Conservation (phyloP, 768 basidiomycete species). For the Boletellus ananas region DNA sequence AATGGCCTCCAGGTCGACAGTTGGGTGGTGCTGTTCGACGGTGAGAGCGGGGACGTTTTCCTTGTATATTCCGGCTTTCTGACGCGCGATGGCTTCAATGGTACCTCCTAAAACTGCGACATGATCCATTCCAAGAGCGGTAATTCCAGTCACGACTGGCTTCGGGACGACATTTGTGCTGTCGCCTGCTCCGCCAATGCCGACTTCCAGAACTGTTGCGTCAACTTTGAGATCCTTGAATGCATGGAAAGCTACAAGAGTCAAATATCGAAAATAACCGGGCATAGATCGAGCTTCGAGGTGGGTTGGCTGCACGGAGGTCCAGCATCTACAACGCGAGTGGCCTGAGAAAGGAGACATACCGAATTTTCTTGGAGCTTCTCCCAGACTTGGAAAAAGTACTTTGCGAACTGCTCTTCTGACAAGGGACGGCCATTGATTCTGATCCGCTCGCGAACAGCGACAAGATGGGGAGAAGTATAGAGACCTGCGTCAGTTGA, state of each 20-base stretch:
- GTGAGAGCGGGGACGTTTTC: constrained; percentile 84
- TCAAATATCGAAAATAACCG: constrained; percentile 90
- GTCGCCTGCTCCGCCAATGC: constrained; percentile 91
- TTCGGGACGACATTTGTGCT: constrained; percentile 93
- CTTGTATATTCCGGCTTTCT: constrained; percentile 98
- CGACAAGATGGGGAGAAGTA: constrained; percentile 94
- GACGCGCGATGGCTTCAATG: constrained; percentile 83
- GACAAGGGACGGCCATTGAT: constrained; percentile 88
- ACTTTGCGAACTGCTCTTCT: constrained; percentile 83
- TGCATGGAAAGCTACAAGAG: constrained; percentile 86
- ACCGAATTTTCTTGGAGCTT: constrained; percentile 67
- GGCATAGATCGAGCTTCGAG: constrained; percentile 69
- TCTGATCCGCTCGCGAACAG: constrained; percentile 92
- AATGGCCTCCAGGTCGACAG: constrained; percentile 60
- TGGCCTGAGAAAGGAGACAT: constrained; percentile 9
- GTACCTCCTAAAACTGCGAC: constrained; percentile 84
- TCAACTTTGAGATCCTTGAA: constrained; percentile 81
- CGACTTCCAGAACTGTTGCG: constrained; percentile 93
- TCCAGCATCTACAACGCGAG: not conserved
- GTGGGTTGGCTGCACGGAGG: constrained; percentile 39
- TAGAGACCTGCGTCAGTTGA: constrained; percentile 64
- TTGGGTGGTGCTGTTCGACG: constrained; percentile 75
- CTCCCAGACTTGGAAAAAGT: constrained; percentile 97
- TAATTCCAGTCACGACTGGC: constrained; percentile 87
- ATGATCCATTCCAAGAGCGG: constrained; percentile 91